Base-by-base conservation (phyloP, 371 early-diverging fungal genomes). In the Mucor circinelloides region DNA sequence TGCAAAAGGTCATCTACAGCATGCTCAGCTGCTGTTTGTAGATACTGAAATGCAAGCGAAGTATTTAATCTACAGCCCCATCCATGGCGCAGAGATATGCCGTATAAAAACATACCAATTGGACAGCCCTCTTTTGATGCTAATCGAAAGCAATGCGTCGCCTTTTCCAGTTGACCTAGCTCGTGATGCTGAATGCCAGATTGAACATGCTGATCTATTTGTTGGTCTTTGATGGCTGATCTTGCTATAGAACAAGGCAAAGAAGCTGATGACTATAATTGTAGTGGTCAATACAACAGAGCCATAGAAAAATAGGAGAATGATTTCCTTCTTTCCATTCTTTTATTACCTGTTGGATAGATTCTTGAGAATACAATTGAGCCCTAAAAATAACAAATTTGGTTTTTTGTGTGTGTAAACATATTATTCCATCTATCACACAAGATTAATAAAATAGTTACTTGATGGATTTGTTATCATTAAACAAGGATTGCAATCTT, bases 61-160 rank as follows among this genome's bases (percentile, higher is more conserved):
- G 84, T 86, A 71, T 90, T 90, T 6, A 77, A 66, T 63, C 85
- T 80, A 76, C 90, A 89, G 3, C 92, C 92, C 90, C 93, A 93
- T 23, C 94, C 93, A 72, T 94, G 94, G 3, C 94, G 85, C 38
- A 93, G 73, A 27, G 90, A 89, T 50, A 94, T 82, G 30, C 91
- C 94, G 73, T 89, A 93, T 25, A 94, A 80, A 67, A 94, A 87
- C 88, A 94, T 85, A 10, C 92, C 94, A 7, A 91, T 72, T 6
- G 90, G 89, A 60, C 83, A 83, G 19, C 84, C 84, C 60, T 77
- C 67, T 59, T 89, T 81, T 9, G 94, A 91, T 3, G 92, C 87
- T 32, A 85, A 73, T 58, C 88, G 85, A 65, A 93, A 93, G 70
- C 89, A 87, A 58, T 86, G 86, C 0, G 93, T 86, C 3, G 92